phyloP scores from a whole-genome alignment of 306 rosid species.

The Sophora flavescens region DNA sequence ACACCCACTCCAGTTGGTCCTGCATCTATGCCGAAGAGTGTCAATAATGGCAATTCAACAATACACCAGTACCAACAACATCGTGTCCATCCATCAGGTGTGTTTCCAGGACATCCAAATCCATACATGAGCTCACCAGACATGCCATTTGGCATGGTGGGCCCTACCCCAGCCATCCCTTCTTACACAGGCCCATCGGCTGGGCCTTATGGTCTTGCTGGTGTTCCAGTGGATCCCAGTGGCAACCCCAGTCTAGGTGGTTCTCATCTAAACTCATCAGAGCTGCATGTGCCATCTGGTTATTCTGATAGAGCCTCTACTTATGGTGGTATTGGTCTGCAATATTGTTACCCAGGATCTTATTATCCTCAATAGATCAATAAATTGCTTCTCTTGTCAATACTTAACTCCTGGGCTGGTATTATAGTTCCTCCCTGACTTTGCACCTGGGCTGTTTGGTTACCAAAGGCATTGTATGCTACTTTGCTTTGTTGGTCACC shows the following conservation, averaged over 20 bases:
- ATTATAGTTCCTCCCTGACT: constrained; percentile 40
- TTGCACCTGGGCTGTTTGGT: constrained; percentile 37
- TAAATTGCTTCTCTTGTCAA: constrained; percentile 29
- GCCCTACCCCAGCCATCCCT: constrained; percentile 52
- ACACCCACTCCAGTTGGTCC: constrained; percentile 50
- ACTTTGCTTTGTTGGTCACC: constrained; percentile 45
- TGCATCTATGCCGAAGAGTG: constrained; percentile 44
- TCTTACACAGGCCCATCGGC: constrained; percentile 60
- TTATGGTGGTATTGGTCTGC: constrained; percentile 59
- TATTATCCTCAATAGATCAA: constrained; percentile 65
- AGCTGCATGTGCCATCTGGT: constrained; percentile 54
- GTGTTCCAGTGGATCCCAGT: constrained; percentile 60
- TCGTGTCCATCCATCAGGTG: constrained; percentile 59
- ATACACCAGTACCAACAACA: constrained; percentile 56
- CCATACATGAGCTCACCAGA: constrained; percentile 56
- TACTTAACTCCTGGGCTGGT: constrained; percentile 50
- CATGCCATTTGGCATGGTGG: constrained; percentile 60
- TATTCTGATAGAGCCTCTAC: constrained; percentile 56
- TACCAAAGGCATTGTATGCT: constrained; percentile 43
- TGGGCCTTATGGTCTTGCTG: constrained; percentile 60
- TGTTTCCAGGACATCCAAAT: constrained; percentile 58
- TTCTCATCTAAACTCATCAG: constrained; percentile 59
- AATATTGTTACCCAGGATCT: constrained; percentile 58
- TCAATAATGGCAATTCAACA: constrained; percentile 45
- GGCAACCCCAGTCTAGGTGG: constrained; percentile 56